Conservation (phyloP, 331 rosid species). For the Pyrus hybrid region DNA sequence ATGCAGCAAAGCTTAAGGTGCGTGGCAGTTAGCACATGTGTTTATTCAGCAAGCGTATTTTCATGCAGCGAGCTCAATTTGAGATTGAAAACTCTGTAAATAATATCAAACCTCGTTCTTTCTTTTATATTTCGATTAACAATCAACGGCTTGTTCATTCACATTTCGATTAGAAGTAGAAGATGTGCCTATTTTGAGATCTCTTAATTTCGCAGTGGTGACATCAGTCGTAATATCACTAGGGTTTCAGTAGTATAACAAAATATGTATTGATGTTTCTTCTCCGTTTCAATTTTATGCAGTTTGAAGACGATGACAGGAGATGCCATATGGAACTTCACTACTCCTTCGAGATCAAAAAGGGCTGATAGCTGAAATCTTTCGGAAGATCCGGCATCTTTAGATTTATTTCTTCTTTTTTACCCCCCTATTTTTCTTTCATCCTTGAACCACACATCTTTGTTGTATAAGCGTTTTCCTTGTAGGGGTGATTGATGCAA, state of each 20-base stretch:
- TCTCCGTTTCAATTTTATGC: not conserved
- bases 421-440: no score
- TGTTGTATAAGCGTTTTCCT: not conserved
- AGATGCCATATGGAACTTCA: conserved; percentile 76
- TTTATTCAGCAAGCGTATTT: not conserved
- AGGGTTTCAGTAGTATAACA: not conserved
- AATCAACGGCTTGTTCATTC: not conserved
- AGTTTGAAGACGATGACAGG: conserved; percentile 92
- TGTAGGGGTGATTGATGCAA: not conserved
- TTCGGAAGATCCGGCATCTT: not conserved
- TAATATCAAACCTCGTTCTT: not conserved
- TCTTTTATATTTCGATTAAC: not conserved
- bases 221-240: no score
- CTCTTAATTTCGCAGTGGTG: not conserved
- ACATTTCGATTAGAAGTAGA: not conserved
- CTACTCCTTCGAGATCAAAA: conserved; percentile 71
- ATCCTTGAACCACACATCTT: not conserved
- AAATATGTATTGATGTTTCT: not conserved
- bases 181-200: not conserved
- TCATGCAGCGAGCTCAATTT: not conserved
- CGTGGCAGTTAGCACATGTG: not conserved
- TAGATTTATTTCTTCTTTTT: not conserved
- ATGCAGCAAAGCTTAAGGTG: conserved; percentile 64
- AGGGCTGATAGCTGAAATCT: conserved; percentile 26
- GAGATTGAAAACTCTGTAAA: not conserved